Conservation (phyloP, 2,329 filamentous ascomycete species). For the Fusarium domesticum region DNA sequence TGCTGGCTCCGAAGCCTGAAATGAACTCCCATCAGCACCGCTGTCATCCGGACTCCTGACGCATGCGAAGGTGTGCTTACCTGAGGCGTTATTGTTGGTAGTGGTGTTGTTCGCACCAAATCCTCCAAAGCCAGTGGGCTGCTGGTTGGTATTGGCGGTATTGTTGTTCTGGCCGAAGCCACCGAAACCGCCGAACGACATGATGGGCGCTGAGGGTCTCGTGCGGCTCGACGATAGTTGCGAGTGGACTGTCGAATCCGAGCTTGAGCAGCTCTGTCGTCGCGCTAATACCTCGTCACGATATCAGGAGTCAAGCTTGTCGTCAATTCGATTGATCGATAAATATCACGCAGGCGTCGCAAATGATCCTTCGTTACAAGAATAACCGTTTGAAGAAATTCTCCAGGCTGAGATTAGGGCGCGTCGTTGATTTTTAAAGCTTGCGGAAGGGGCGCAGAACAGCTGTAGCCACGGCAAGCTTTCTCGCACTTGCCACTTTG, state of each 20-base stretch:
- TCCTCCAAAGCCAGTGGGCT: conserved; percentile 53
- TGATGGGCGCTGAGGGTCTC: conserved; percentile 34
- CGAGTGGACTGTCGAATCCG: conserved; percentile 12
- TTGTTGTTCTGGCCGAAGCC: conserved; percentile 58
- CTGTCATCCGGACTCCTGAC: conserved; percentile 16
- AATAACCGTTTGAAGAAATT: conserved; percentile 1
- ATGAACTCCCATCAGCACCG: conserved; percentile 28
- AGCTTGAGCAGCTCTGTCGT: conserved; percentile 14
- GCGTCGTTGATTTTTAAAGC: conserved; percentile 6
- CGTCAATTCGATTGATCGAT: conserved; percentile 16
- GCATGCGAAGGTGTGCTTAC: conserved; percentile 43
- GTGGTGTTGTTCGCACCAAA: conserved; percentile 47
- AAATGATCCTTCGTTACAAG: conserved; percentile 2
- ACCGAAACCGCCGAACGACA: conserved; percentile 51
- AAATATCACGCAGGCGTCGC: conserved; percentile 5
- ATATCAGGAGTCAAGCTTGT: conserved; percentile 2
- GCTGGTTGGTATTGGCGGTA: conserved; percentile 40
- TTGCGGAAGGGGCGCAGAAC: background rate
- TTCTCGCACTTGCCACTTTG: background rate
- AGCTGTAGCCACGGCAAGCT: background rate
- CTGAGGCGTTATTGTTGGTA: conserved; percentile 42
- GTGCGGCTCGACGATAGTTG: conserved; percentile 19
- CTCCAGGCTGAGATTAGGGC: conserved; percentile 5
- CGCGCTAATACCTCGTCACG: conserved; percentile 17
- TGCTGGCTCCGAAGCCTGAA: conserved; percentile 36